Evolutionary conservation across 2,329 filamentous ascomycete genomes (phyloP).

Genomic region (Cladosporium sp.): DNA sequence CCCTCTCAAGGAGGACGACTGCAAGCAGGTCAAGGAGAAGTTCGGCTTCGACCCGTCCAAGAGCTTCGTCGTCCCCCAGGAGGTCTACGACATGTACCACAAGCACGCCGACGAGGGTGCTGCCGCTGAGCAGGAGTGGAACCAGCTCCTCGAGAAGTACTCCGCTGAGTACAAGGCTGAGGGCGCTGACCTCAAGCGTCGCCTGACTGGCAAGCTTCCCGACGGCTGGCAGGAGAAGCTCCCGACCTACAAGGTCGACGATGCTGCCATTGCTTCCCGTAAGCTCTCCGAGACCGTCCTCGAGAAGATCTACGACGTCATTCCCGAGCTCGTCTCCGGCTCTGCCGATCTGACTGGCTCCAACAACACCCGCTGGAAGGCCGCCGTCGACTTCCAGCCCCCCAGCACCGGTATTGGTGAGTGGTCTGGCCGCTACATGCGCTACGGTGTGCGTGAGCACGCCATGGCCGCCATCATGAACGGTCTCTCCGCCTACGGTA

Average conservation of each 20-base stretch:
- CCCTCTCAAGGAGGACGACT: conserved; percentile 89
- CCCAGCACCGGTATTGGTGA: conserved; percentile 78
- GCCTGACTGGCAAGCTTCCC: conserved; percentile 75
- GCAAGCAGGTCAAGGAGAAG: conserved; percentile 86
- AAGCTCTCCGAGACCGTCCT: conserved; percentile 96
- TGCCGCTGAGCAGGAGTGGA: conserved; percentile 89
- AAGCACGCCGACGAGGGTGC: conserved; percentile 82
- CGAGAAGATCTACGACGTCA: conserved; percentile 70
- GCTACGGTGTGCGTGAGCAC: conserved; percentile 89
- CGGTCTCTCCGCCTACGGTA: conserved; percentile 91
- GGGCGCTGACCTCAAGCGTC: conserved; percentile 73
- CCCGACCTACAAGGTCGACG: conserved; percentile 80
- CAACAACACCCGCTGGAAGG: conserved; percentile 98
- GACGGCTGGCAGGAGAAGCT: conserved; percentile 95
- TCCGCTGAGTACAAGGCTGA: conserved; percentile 68
- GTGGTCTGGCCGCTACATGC: conserved; percentile 85
- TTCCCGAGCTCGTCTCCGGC: conserved; percentile 91
- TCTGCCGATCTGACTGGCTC: conserved; percentile 97
- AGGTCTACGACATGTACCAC: conserved; percentile 87
- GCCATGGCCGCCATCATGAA: conserved; percentile 91
- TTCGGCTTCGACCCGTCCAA: conserved; percentile 95
- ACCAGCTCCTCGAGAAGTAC: conserved; percentile 87
- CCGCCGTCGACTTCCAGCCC: conserved; percentile 94
- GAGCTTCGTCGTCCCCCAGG: conserved; percentile 86
- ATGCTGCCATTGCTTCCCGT: conserved; percentile 80